These are phyloP conservation scores for Hymenotorrendiella dingleyae DNA, from an alignment of 2,329 filamentous ascomycete genomes.

Conservation along the genomic window DNA sequence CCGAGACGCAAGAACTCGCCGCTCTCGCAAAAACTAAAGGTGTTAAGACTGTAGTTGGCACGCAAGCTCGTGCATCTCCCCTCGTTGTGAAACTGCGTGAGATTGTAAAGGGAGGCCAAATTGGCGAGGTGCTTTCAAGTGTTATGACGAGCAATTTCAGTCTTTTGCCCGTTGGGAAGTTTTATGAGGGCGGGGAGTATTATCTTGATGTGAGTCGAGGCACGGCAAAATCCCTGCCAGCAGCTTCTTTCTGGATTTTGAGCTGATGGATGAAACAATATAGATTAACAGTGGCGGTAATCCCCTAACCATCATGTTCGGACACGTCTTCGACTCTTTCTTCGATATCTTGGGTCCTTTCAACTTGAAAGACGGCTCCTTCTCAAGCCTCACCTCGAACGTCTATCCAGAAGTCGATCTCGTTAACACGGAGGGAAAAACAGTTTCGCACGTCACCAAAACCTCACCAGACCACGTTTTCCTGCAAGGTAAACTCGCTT, in stretches of 20 bases:
- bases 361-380: constrained; percentile 10
- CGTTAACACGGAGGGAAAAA: constrained; percentile 13
- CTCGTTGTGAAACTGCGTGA: constrained; percentile 36
- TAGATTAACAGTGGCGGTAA: constrained; percentile 13
- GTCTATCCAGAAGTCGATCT: constrained; percentile 21
- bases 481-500: constrained; percentile 31
- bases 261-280: constrained; percentile 1
- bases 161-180: constrained; percentile 1
- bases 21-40: constrained; percentile 35
- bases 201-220: constrained; percentile 11
- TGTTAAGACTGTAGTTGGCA: constrained; percentile 40
- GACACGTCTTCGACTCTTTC: constrained; percentile 31
- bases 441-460: constrained; percentile 21
- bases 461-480: constrained; percentile 33
- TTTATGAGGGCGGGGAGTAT: constrained; percentile 9
- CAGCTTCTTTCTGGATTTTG: no score
- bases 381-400: constrained; percentile 23
- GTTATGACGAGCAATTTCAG: constrained; percentile 4
- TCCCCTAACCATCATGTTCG: constrained; percentile 10
- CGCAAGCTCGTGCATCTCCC: constrained; percentile 40
- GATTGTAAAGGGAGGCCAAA: constrained; percentile 36
- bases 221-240: no score
- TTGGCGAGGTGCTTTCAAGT: constrained; percentile 35
- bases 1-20: constrained; percentile 38
- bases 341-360: constrained; percentile 32